Evolutionary conservation across 78 protist genomes (phyloP), one percentile per base, ranked within the genome.

Genomic region (Dictyostelium brefeldianum): DNA sequence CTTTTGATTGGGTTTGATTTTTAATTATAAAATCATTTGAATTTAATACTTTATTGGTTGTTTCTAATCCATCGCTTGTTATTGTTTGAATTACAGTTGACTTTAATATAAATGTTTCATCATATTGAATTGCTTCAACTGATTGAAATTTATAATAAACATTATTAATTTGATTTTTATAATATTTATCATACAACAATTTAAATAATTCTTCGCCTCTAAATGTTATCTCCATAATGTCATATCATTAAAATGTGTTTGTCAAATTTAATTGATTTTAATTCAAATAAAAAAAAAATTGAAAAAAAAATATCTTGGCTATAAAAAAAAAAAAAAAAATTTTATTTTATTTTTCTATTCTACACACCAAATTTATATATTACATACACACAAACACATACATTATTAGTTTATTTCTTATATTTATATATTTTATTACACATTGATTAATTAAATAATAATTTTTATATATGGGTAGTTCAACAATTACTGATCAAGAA

Each of bases 401-500:
- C 18, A 15, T 53, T 53, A 53, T 53, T 53, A 54, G 22, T 17
- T 18, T 15, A 4, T n/a, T 59, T 59, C 22, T 59, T 59, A 22
- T 56, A 3, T 59, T 59, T 59, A 59, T 22, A n/a, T 59, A 20
- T 59, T 22, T 10, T 62, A 27, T 65, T 9, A 9, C 25, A 10
- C n/a, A 59, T 59, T n/a, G n/a, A 59, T 10, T 6, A 9, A n/a
- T 11, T 11, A 65, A 14, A 11, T 27, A 27, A 22, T 18, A 1
- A 25, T 64, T 62, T 22, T 4, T 62, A n/a, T 5, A 65, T 54
- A 87, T 87, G 92, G 92, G 92, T 77, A 25, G 29, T 20, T 43
- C 65, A 62, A 77, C 92, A 6, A 47, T 87, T 43, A 27, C 73
- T 17, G 92, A 87, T 8, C 92, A 74, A 74, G 92, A 87, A 64